Percentiles rank a stretch among this genome's conserved stretches.
phyloP scores from a whole-genome alignment of 345 rosid species.

The Brassica carinata region DNA sequence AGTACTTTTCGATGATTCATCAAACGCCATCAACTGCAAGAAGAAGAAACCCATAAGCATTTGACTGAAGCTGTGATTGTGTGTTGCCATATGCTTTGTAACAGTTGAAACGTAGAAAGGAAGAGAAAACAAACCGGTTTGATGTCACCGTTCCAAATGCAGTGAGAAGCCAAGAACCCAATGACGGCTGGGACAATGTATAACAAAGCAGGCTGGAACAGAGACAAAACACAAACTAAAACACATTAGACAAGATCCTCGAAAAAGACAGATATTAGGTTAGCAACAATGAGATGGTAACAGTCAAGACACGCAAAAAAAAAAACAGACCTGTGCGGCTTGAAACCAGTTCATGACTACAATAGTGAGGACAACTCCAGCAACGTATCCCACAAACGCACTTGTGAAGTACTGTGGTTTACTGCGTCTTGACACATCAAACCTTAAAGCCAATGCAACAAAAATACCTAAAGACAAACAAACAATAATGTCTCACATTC shows the following conservation, averaged over 20 bases:
- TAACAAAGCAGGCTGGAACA: constrained; percentile 88
- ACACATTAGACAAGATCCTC: neutral
- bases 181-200: constrained; percentile 93
- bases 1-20: constrained; percentile 55
- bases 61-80: neutral
- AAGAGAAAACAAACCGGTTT: constrained; percentile 70
- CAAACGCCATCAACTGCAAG: constrained; percentile 87
- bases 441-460: constrained; percentile 92
- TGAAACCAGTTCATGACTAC: constrained; percentile 99
- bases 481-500: neutral
- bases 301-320: neutral
- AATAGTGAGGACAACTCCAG: constrained; percentile 83
- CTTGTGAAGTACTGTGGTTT: constrained; percentile 88
- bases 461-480: constrained; percentile 66
- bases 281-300: neutral
- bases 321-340: constrained; percentile 82
- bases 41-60: neutral
- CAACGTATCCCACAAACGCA: constrained; percentile 81
- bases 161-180: constrained; percentile 91
- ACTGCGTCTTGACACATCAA: constrained; percentile 92
- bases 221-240: constrained; percentile 5
- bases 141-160: constrained; percentile 89
- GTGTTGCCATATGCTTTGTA: neutral
- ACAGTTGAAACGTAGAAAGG: neutral
- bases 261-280: neutral